Base-by-base conservation (phyloP, 2,329 filamentous ascomycete genomes). In the Drechslerella dactyloides region DNA sequence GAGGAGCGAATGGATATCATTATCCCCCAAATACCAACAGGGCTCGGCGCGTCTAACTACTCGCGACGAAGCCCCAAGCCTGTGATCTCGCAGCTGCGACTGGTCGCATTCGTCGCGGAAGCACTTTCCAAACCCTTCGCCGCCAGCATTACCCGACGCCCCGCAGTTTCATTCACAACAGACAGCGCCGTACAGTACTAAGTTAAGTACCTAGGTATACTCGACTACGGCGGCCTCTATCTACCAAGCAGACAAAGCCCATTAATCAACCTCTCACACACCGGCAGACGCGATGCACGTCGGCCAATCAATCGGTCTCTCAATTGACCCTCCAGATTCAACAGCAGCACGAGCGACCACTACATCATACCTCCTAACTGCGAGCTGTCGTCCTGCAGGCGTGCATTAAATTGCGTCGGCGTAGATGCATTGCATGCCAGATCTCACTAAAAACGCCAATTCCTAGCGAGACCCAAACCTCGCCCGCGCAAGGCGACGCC, bases 41-140 rank as follows among this genome's bases (percentile, higher is more conserved):
- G 33, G 10, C 13, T 46, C 48, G 21, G 11, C 44, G 55, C 21
- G 37, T 23, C 33, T n/a, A 42, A 40, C 53, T 53, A 30, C 48
- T 69, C 66, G 66, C 60, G 60, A 70, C 54, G 60, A 24, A 64
- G 59, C 60, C 64, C 60, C 60, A 42, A 35, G 55, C 44, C 51
- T 23, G 24, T 35, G n/a, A 51, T 63, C 27, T 40, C 27, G 52
- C 33, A 53, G 59, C 55, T 48, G 58, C 51, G 40, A 63, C 42
- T 15, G 13, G 37, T 57, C 51, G 56, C 21, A 50, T 23, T 33
- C 64, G 54, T 56, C 61, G 66, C 66, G 65, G 65, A 58, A 69
- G 33, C 58, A 60, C 53, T 64, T 63, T 63, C 66, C 66, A 69
- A 62, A 62, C 58, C 58, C 66, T 59, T 56, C 46, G 59, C 66